Evolutionary conservation across 257 asterid species (phyloP), one percentile per base, ranked within the genome.

Genomic region (Nicotiana sylvestris): DNA sequence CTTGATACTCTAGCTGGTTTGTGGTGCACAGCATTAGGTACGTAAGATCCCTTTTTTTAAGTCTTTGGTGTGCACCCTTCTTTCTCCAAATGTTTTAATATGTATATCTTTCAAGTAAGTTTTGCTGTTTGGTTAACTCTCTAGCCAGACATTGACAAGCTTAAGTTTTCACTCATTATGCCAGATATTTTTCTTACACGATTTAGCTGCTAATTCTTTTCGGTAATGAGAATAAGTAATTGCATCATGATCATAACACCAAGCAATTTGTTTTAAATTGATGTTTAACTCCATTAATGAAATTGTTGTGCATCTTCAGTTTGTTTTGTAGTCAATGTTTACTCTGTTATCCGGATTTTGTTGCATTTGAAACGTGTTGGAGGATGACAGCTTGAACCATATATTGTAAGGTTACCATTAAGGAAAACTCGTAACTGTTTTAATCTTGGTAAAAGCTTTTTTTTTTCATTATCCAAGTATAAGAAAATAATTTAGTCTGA

Each of bases 11-110:
- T 96, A 27, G 98, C 99, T 90, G 99, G 99, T 84, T 87, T 96
- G 84, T 96, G 99, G 99, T 91, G 94, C 91, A 96, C 98, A 3
- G 91, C 98, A 18, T 90, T 96, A 80, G 98, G 98, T 95, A 88
- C 27, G 53, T 76, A 67, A 25, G 6, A 5, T 74, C 80, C 25
- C 27, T 74, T 49, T 49, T 46, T 30, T 25, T 78, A 37, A 66
- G 67, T 46, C 51, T 79, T 80, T 80, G 35, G 15, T 21, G 4
- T 49, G 68, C 10, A 35, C 29, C 21, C 21, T 70, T 81, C 37
- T 43, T 15, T 25, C 61, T 81, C 25, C 82, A 58, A 37, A 16
- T 33, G 27, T 56, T 55, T 77, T 81, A 30, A 35, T 67, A 76
- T 57, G 11, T 29, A 18, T 58, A 51, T 3, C 30, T 58, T 33